Evolutionary conservation across 139 green algal genomes (phyloP).

Genomic region (Chlamydomonas sphaeroides): DNA sequence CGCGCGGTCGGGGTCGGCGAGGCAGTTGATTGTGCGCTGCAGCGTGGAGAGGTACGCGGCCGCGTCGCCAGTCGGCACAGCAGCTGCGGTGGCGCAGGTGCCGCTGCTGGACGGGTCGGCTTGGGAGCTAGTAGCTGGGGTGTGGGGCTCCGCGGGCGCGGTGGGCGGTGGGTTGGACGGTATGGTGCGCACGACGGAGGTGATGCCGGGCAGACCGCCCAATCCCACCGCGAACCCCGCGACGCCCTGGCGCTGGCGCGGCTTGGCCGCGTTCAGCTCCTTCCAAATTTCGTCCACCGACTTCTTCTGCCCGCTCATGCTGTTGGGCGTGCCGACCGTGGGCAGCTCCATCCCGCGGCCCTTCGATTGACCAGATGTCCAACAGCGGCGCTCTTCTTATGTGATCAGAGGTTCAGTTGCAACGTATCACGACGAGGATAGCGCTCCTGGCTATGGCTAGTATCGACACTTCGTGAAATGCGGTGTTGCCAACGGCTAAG

Average conservation of each 20-base stretch:
- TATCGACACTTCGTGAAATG: too few species aligned
- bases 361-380: too few species aligned
- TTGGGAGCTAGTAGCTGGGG: too few species aligned
- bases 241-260: slow-evolving; percentile 3
- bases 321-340: too few species aligned
- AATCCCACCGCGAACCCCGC: slow-evolving; percentile 31
- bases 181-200: slow-evolving; percentile 38
- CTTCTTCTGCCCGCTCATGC: slow-evolving; percentile 52
- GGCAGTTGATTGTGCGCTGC: slow-evolving; percentile 81
- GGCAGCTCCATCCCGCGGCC: too few species aligned
- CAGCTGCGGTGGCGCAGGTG: background rate
- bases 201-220: slow-evolving; percentile 52
- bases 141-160: background rate
- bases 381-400: too few species aligned
- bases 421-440: too few species aligned
- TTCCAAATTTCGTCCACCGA: slow-evolving; percentile 72
- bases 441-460: too few species aligned
- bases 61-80: background rate
- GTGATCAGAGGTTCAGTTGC: too few species aligned
- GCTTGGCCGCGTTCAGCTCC: slow-evolving; percentile 63
- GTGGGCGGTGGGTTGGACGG: background rate
- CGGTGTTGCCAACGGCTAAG: too few species aligned
- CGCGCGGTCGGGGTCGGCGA: slow-evolving; percentile 75
- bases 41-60: slow-evolving; percentile 47
- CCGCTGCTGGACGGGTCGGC: too few species aligned